phyloP scores from a whole-genome alignment of 768 basidiomycete species.

The Fistulinella prunicolor region DNA sequence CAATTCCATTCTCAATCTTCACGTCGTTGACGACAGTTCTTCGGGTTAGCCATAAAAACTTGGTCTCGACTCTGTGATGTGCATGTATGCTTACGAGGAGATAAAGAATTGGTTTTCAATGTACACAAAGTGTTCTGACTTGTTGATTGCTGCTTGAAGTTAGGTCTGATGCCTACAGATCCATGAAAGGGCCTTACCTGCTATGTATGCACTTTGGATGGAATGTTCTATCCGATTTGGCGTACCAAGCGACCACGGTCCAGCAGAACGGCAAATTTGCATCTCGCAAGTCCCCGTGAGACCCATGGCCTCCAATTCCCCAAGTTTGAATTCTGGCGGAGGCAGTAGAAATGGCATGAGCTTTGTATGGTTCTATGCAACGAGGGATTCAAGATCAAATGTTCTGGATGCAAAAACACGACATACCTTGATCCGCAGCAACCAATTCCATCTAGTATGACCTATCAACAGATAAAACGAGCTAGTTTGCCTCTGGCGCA shows the following conservation, averaged over 20 bases:
- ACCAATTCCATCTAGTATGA: slow-evolving; percentile 79
- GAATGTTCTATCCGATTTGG: slow-evolving; percentile 81
- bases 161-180: not conserved
- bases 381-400: not conserved
- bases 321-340: slow-evolving; percentile 84
- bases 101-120: slow-evolving; percentile 96
- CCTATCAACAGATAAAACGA: slow-evolving; percentile 4
- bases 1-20: slow-evolving; percentile 88
- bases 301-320: slow-evolving; percentile 73
- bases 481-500: slow-evolving; percentile 26
- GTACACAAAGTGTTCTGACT: slow-evolving; percentile 97
- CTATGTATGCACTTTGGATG: slow-evolving; percentile 91
- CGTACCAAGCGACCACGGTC: slow-evolving; percentile 96
- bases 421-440: slow-evolving; percentile 85
- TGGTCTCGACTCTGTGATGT: not conserved
- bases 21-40: slow-evolving; percentile 85
- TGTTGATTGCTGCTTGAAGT: slow-evolving; percentile 66
- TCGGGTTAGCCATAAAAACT: not conserved
- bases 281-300: slow-evolving; percentile 95
- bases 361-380: slow-evolving; percentile 78
- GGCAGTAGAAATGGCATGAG: slow-evolving; percentile 92
- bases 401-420: not conserved
- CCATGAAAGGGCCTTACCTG: slow-evolving; percentile 48
- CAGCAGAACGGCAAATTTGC: slow-evolving; percentile 93
- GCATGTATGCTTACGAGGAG: slow-evolving; percentile 58